Evolutionary conservation across 2,329 filamentous ascomycete genomes (phyloP).

Genomic region (Phaeophleospora eucalypticola): DNA sequence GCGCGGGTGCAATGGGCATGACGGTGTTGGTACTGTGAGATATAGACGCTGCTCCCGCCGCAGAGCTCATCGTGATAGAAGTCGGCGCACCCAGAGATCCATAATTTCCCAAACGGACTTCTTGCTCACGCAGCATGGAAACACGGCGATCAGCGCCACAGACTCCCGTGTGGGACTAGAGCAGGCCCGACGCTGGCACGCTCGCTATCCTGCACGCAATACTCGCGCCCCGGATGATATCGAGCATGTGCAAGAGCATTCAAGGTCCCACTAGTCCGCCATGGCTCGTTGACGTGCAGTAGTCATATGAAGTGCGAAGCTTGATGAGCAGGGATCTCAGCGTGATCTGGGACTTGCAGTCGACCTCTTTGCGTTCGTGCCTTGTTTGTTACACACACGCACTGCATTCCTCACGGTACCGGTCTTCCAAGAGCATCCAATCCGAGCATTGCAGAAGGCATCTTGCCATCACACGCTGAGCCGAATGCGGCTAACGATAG

Average conservation of each 20-base stretch:
- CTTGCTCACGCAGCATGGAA: slow-evolving; percentile 23
- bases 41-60: slow-evolving; percentile 19
- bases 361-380: slow-evolving; percentile 13
- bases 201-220: slow-evolving; percentile 11
- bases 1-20: slow-evolving; percentile 13
- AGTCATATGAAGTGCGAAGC: slow-evolving; percentile 23
- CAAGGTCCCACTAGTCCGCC: slow-evolving; percentile 18
- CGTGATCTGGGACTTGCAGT: slow-evolving; percentile 15
- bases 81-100: slow-evolving; percentile 24
- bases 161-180: slow-evolving; percentile 28
- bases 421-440: slow-evolving; percentile 23
- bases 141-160: slow-evolving; percentile 31
- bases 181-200: slow-evolving; percentile 23
- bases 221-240: not conserved
- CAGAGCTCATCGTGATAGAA: slow-evolving; percentile 23
- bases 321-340: slow-evolving; percentile 19
- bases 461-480: slow-evolving; percentile 10
- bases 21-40: slow-evolving; percentile 17
- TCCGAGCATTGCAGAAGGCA: slow-evolving; percentile 13
- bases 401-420: slow-evolving; percentile 27
- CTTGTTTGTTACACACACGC: slow-evolving; percentile 23
- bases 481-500: slow-evolving; percentile 19
- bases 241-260: slow-evolving; percentile 21
- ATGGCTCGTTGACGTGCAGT: slow-evolving; percentile 26
- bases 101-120: slow-evolving; percentile 29